phyloP scores from a whole-genome alignment of 805 yeast species.

The Kazachstania africana region DNA sequence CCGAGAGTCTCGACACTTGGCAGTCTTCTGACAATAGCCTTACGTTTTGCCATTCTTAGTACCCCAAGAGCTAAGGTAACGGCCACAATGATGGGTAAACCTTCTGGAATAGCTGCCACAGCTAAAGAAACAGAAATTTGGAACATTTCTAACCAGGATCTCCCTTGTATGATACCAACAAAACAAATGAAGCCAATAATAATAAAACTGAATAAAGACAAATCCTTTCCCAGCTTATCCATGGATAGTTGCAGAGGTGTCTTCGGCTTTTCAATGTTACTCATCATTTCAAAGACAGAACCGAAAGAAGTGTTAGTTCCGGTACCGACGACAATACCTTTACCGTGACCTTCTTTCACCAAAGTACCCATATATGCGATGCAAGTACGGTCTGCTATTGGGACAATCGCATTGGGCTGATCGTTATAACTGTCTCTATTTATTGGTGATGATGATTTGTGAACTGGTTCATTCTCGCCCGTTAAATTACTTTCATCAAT shows the following conservation, averaged over 20 bases:
- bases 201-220: conserved; percentile 71
- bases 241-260: conserved; percentile 92
- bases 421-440: conserved; percentile 16
- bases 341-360: conserved; percentile 91
- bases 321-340: conserved; percentile 88
- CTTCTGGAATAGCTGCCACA: conserved; percentile 99
- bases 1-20: conserved; percentile 96
- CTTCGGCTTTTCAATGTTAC: conserved; percentile 89
- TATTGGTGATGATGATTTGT: conserved; percentile 44
- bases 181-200: conserved; percentile 88
- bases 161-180: conserved; percentile 83
- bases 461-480: conserved; percentile 87
- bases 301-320: conserved; percentile 90
- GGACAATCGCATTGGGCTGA: conserved; percentile 28
- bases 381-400: conserved; percentile 57
- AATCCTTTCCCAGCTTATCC: conserved; percentile 90
- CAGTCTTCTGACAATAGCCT: conserved; percentile 86
- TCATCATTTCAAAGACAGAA: conserved; percentile 89
- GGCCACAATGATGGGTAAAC: conserved; percentile 94
- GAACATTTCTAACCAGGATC: conserved; percentile 95
- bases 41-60: conserved; percentile 87
- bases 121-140: conserved; percentile 95
- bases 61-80: conserved; percentile 96
- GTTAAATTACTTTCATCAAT: conserved; percentile 92
- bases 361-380: conserved; percentile 96